These are phyloP conservation scores for Malassezia yamatoensis DNA, from an alignment of 1,284 basidiomycete species.

Conservation along the genomic window DNA sequence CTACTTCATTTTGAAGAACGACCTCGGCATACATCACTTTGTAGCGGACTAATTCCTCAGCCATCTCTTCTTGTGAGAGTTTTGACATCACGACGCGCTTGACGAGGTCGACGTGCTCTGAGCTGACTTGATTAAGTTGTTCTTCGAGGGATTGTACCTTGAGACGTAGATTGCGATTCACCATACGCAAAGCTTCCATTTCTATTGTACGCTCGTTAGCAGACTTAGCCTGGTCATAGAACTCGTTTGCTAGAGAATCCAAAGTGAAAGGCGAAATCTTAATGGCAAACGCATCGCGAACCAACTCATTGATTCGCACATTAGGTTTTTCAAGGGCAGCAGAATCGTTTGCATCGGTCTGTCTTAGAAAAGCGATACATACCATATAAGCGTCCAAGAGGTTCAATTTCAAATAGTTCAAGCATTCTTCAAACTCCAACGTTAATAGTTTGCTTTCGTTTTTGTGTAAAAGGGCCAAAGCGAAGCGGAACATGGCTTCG, in stretches of 20 bases:
- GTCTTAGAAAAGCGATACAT: not conserved
- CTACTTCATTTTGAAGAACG: constrained; percentile 23
- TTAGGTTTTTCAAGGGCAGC: not conserved
- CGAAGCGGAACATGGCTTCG: constrained; percentile 92
- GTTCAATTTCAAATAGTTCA: constrained; percentile 32
- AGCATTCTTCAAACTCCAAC: constrained; percentile 32
- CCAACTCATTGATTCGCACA: constrained; percentile 32
- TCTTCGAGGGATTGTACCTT: constrained; percentile 39
- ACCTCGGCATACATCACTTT: constrained; percentile 43
- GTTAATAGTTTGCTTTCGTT: constrained; percentile 60
- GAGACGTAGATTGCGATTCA: constrained; percentile 39
- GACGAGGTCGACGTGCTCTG: constrained; percentile 44
- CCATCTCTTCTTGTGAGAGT: constrained; percentile 46
- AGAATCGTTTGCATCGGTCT: not conserved
- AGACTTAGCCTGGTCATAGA: constrained; percentile 34
- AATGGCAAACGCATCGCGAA: constrained; percentile 37
- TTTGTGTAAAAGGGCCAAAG: constrained; percentile 71
- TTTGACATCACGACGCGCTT: constrained; percentile 42
- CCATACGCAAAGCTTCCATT: constrained; percentile 37
- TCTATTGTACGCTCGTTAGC: constrained; percentile 40
- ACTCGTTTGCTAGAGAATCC: constrained; percentile 38
- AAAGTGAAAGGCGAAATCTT: constrained; percentile 38
- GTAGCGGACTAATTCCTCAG: constrained; percentile 41
- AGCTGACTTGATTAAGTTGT: constrained; percentile 29
- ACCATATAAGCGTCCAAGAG: constrained; percentile 35